Evolutionary conservation across 1,284 basidiomycete species (phyloP).

Genomic region (Naganishia cerealis): DNA sequence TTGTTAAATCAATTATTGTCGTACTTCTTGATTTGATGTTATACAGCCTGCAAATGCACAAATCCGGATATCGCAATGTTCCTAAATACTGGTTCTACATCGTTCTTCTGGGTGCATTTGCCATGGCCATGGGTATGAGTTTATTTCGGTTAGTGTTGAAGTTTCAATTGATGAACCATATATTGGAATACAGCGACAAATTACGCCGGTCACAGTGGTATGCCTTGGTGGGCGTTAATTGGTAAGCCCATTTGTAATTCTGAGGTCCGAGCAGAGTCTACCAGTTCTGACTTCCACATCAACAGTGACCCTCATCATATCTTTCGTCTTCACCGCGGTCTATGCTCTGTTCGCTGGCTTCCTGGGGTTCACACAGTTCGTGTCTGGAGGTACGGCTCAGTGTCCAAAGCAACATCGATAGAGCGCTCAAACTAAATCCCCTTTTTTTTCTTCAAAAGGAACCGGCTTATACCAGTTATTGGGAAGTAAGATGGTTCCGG

Average conservation of each 20-base stretch:
- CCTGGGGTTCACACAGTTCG: conserved; percentile 55
- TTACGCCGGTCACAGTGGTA: conserved; percentile 60
- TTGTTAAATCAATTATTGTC: neutral
- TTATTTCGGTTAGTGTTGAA: neutral
- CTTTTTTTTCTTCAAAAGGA: conserved; percentile 39
- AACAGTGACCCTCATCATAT: conserved; percentile 55
- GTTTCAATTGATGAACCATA: conserved; percentile 52
- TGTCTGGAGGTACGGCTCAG: conserved; percentile 25
- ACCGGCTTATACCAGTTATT: conserved; percentile 69
- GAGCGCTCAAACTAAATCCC: neutral
- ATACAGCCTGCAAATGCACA: conserved; percentile 54
- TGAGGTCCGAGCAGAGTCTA: neutral
- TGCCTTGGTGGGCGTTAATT: conserved; percentile 61
- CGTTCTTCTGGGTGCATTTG: conserved; percentile 59
- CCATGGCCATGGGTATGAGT: conserved; percentile 38
- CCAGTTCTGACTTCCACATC: neutral
- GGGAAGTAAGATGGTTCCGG: conserved; percentile 63
- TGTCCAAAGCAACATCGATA: neutral
- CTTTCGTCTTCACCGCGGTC: conserved; percentile 61
- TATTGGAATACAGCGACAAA: conserved; percentile 55
- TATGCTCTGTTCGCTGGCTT: conserved; percentile 61
- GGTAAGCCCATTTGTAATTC: neutral
- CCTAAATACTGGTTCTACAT: conserved; percentile 66
- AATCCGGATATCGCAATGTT: conserved; percentile 58
- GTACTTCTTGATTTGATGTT: neutral